phyloP scores from a whole-genome alignment of 2,329 filamentous ascomycete genomes.

The Proliferodiscus dingleyae region DNA sequence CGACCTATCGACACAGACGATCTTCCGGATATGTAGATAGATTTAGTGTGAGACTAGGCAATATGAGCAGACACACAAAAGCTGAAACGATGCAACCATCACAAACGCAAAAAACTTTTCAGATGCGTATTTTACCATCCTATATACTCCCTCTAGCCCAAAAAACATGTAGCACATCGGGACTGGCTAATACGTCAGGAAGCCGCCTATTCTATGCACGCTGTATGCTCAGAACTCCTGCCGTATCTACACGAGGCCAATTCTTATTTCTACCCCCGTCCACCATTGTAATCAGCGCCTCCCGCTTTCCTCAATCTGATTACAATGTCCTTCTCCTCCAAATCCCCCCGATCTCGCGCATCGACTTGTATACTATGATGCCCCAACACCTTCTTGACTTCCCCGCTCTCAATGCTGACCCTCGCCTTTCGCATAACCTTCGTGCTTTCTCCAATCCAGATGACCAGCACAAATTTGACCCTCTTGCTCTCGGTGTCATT shows the following conservation, averaged over 20 bases:
- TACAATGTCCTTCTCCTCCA: conserved; percentile 59
- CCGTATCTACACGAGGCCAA: background rate
- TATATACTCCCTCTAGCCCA: too few species aligned
- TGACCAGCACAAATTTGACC: conserved; percentile 62
- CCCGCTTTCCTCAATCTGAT: conserved; percentile 58
- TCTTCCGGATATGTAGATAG: conserved; percentile 25
- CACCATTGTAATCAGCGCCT: conserved; percentile 68
- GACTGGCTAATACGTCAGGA: conserved; percentile 8
- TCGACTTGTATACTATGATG: conserved; percentile 64
- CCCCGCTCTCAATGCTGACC: conserved; percentile 61
- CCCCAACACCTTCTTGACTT: conserved; percentile 58
- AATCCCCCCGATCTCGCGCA: conserved; percentile 53
- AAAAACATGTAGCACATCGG: background rate
- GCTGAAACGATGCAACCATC: background rate
- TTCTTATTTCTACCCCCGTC: conserved; percentile 36
- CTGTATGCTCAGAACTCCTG: background rate
- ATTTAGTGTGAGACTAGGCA: conserved; percentile 23
- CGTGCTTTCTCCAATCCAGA: conserved; percentile 63
- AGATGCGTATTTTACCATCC: too few species aligned
- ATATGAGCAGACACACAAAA: conserved; percentile 21
- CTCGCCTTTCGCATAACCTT: conserved; percentile 67
- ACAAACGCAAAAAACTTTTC: too few species aligned
- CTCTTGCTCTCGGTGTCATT: conserved; percentile 66
- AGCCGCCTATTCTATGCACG: background rate
- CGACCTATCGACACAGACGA: conserved; percentile 17